Conservation (phyloP, 768 basidiomycete genomes). For the Lentinula edodes region DNA sequence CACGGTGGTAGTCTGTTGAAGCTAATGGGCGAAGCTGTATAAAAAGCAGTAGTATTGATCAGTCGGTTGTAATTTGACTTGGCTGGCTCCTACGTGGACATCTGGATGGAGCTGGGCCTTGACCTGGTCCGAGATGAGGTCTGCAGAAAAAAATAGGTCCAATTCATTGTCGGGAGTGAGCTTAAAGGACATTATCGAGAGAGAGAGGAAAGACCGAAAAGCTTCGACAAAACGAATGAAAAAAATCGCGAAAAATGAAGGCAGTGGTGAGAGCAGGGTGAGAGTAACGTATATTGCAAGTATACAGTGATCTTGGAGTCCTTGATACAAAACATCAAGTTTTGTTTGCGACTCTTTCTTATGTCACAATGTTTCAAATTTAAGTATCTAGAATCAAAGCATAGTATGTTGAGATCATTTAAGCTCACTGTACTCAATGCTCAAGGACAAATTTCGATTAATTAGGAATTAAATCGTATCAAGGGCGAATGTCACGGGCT, state of each 20-base stretch:
- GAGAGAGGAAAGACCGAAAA: too few relatives aligned
- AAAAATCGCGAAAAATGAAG: neutral
- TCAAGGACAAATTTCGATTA: too few relatives aligned
- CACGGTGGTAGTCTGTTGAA: constrained; percentile 73
- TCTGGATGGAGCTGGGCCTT: constrained; percentile 53
- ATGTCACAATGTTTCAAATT: too few relatives aligned
- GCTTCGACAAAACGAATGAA: neutral
- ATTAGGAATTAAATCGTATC: too few relatives aligned
- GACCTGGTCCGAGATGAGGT: constrained; percentile 65
- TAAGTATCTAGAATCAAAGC: too few relatives aligned
- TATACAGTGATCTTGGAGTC: too few relatives aligned
- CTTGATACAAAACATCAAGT: too few relatives aligned
- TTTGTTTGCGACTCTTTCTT: too few relatives aligned
- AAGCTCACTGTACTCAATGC: too few relatives aligned
- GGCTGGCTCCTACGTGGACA: constrained; percentile 50
- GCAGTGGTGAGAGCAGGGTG: neutral
- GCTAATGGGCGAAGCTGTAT: constrained; percentile 84
- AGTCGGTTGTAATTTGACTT: neutral
- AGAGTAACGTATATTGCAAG: too few relatives aligned
- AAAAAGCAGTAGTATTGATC: neutral
- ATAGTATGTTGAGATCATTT: too few relatives aligned
- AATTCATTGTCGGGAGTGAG: constrained; percentile 62
- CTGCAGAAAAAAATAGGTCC: constrained; percentile 73
- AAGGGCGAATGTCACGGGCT: too few relatives aligned
- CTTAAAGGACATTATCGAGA: neutral